Percentiles rank a stretch among this genome's conserved stretches.
phyloP scores from a whole-genome alignment of 495 filamentous ascomycete species.

The Hyaloscypha hepaticicola region DNA sequence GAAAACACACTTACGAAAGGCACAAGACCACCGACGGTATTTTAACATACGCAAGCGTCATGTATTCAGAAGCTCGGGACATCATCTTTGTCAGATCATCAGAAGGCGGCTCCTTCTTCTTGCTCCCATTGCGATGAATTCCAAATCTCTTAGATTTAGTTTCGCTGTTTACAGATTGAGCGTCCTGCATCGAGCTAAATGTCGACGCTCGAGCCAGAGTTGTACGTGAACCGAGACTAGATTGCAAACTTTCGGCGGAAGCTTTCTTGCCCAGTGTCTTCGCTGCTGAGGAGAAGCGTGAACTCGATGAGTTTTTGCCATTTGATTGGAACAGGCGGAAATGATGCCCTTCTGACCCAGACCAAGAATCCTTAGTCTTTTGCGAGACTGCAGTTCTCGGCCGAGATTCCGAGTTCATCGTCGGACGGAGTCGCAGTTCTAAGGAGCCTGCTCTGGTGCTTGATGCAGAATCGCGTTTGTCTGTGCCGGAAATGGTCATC shows the following conservation, averaged over 20 bases:
- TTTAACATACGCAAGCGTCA: conserved; percentile 94
- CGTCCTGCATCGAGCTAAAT: conserved; percentile 46
- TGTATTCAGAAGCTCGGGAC: conserved; percentile 89
- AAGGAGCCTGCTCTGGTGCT: conserved; percentile 64
- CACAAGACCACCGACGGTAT: conserved; percentile 93
- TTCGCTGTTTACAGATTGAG: conserved; percentile 40
- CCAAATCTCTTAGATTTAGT: conserved; percentile 53
- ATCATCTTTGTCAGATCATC: conserved; percentile 99
- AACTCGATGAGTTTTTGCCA: conserved; percentile 25
- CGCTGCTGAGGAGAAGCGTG: conserved; percentile 36
- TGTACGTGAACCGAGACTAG: conserved; percentile 43
- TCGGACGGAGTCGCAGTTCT: conserved; percentile 76
- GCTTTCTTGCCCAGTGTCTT: conserved; percentile 56
- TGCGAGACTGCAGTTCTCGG: conserved; percentile 36
- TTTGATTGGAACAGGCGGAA: conserved; percentile 54
- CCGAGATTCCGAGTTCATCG: conserved; percentile 62
- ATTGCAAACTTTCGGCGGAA: conserved; percentile 65
- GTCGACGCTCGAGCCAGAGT: conserved; percentile 49
- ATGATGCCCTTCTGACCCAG: conserved; percentile 36
- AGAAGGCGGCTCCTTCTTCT: conserved; percentile 56
- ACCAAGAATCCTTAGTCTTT: conserved; percentile 47
- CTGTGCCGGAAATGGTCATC: background rate
- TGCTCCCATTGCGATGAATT: conserved; percentile 47
- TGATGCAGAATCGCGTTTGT: conserved; percentile 17
- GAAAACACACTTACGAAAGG: too few species aligned